Conservation (phyloP, 306 rosid species). For the Sophora flavescens region DNA sequence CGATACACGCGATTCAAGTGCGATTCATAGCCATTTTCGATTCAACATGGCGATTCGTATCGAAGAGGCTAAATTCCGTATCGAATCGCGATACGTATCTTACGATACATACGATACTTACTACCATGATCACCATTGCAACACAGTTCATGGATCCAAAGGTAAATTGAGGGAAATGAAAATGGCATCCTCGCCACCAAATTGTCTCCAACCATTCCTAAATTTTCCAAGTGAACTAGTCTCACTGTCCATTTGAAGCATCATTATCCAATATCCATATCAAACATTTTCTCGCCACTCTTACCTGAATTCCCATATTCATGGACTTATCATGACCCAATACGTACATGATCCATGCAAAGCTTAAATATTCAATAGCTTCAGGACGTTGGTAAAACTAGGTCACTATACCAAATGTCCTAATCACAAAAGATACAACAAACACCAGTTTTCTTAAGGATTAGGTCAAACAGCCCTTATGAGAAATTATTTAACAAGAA, state of each 20-base stretch:
- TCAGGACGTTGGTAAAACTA: not conserved
- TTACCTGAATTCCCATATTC: not conserved
- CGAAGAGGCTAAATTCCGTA: too few relatives aligned
- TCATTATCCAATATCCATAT: not conserved
- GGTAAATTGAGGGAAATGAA: not conserved
- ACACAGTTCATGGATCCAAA: conserved; percentile 21
- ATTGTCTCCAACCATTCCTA: not conserved
- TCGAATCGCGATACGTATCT: too few relatives aligned
- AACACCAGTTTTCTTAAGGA: not conserved
- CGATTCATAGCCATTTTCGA: too few relatives aligned
- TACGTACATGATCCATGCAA: not conserved
- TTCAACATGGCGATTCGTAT: too few relatives aligned
- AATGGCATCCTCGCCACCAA: not conserved
- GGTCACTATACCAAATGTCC: not conserved
- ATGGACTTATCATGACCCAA: not conserved
- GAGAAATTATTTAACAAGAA: not conserved
- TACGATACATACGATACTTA: too few relatives aligned
- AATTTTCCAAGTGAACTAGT: not conserved
- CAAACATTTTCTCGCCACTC: not conserved
- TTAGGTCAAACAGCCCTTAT: not conserved
- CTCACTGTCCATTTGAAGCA: not conserved
- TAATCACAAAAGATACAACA: not conserved
- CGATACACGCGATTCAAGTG: too few relatives aligned
- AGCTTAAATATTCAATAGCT: not conserved
- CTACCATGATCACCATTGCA: too few relatives aligned